Base-by-base conservation (phyloP, 768 basidiomycete genomes). In the Naganishia randhawae region DNA sequence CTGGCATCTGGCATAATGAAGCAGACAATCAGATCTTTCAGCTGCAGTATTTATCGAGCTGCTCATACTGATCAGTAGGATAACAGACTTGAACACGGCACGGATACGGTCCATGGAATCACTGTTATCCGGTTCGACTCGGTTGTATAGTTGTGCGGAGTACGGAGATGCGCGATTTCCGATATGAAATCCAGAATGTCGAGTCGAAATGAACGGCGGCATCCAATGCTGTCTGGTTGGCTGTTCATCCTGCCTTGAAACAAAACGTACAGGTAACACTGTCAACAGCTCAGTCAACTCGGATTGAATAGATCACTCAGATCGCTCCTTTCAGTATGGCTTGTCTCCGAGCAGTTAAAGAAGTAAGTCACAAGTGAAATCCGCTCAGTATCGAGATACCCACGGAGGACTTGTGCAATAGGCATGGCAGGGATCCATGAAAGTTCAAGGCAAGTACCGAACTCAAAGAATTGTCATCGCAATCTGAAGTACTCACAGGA, bases 381-480 rank as follows among this genome's bases (percentile, higher is more conserved):
- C n/a, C 16, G 41, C 25, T 16, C 53, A 27, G 13, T 19, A 8
- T 2, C 9, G 27, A 45, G n/a, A 22, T 33, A 16, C 31, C 33
- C 3, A 37, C 33, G 17, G 7, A 19, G 3, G 22, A 25, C 10
- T 19, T 25, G 29, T 25, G 31, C 31, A 10, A 32, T 27, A 69
- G 69, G 69, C 69, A 39, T 69, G 69, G 69, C 37, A 63, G 25
- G 69, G 31, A 13, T 69, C 69, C 29, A 69, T 69, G 69, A 50
- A 52, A 9, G 41, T 37, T 37, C 63, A 69, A 50, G 69, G 69
- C 45, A 41, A 50, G 62, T 65, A 19, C 35, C 19, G 33, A 13
- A 48, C n/a, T n/a, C n/a, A n/a, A n/a, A n/a, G n/a, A n/a, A n/a
- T n/a, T n/a, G n/a, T n/a, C n/a, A n/a, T n/a, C n/a, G n/a, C 25